phyloP scores from a whole-genome alignment of 768 basidiomycete species.

The Clitopilus hobsonii region DNA sequence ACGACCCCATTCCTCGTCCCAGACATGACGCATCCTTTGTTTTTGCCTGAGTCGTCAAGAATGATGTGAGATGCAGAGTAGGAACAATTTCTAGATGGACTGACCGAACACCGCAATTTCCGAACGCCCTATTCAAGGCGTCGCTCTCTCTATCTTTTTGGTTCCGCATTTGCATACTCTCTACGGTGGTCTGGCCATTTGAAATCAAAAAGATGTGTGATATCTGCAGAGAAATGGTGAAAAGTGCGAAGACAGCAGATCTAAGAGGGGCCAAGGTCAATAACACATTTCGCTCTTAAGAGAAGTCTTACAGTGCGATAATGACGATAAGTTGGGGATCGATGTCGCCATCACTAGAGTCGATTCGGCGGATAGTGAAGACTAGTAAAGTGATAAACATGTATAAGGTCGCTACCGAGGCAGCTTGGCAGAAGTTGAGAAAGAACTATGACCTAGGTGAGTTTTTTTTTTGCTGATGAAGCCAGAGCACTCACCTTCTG shows the following conservation, averaged over 20 bases:
- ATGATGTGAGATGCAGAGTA: background rate
- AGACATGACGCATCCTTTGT: slow-evolving; percentile 37
- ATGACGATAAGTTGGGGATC: slow-evolving; percentile 71
- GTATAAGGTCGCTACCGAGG: slow-evolving; percentile 55
- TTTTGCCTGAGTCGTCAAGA: slow-evolving; percentile 38
- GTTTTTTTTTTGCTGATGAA: background rate
- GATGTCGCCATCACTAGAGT: slow-evolving; percentile 20
- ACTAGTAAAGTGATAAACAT: slow-evolving; percentile 56
- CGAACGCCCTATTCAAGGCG: slow-evolving; percentile 44
- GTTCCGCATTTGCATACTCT: slow-evolving; percentile 53
- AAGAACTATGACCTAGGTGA: slow-evolving; percentile 56
- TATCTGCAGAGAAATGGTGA: slow-evolving; percentile 51
- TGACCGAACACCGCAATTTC: slow-evolving; percentile 53
- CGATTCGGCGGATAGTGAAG: slow-evolving; percentile 35
- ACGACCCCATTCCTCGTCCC: slow-evolving; percentile 82
- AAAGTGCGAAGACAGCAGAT: slow-evolving; percentile 49
- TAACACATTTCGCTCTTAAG: too few relatives aligned
- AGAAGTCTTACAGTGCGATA: slow-evolving; percentile 61
- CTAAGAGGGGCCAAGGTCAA: too few relatives aligned
- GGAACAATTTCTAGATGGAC: slow-evolving; percentile 18
- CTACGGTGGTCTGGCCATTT: slow-evolving; percentile 73
- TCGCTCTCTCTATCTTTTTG: slow-evolving; percentile 64
- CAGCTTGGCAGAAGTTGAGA: slow-evolving; percentile 72
- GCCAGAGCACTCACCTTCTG: slow-evolving; percentile 54
- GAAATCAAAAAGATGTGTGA: slow-evolving; percentile 61